phyloP scores from a whole-genome alignment of 106 monocot species.

The Dioscorea dumetorum region DNA sequence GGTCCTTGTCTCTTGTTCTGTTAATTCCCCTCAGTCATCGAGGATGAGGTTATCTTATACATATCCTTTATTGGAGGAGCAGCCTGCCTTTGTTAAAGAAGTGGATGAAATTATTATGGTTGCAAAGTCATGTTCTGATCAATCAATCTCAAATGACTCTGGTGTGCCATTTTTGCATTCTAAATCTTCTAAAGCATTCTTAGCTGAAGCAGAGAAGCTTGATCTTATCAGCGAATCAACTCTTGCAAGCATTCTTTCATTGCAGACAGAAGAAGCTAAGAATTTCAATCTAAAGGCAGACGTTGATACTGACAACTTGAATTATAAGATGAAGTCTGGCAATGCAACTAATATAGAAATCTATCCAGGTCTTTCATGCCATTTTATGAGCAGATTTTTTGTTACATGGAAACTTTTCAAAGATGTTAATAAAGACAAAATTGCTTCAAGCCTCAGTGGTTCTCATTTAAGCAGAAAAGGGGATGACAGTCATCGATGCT shows the following conservation, averaged over 20 bases:
- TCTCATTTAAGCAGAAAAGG: slow-evolving; percentile 1
- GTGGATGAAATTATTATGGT: slow-evolving; percentile 45
- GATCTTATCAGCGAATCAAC: slow-evolving; percentile 71
- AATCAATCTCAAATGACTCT: slow-evolving; percentile 10
- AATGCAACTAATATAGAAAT: slow-evolving; percentile 18
- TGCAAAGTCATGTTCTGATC: slow-evolving; percentile 25
- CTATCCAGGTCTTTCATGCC: slow-evolving; percentile 39
- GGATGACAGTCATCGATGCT: slow-evolving; percentile 23
- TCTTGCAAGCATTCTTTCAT: slow-evolving; percentile 30
- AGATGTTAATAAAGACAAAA: slow-evolving; percentile 1
- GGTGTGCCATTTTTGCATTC: slow-evolving; percentile 38
- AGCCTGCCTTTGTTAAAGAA: slow-evolving; percentile 12
- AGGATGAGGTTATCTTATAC: slow-evolving; percentile 9
- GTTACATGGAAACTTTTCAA: slow-evolving; percentile 43
- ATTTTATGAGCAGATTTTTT: slow-evolving; percentile 81
- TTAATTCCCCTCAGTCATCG: slow-evolving; percentile 37
- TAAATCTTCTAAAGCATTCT: slow-evolving; percentile 37
- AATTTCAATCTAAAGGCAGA: slow-evolving; percentile 37
- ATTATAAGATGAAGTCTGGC: slow-evolving; percentile 8
- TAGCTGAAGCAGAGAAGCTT: slow-evolving; percentile 53
- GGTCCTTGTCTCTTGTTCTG: slow-evolving; percentile 47
- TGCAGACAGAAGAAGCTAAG: slow-evolving; percentile 56
- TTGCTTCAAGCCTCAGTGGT: neutral
- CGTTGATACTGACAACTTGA: slow-evolving; percentile 4
- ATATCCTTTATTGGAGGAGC: slow-evolving; percentile 9